Evolutionary conservation across 2,329 filamentous ascomycete species (phyloP), one percentile per base, ranked within the genome.

Genomic region (Fusarium sp.): DNA sequence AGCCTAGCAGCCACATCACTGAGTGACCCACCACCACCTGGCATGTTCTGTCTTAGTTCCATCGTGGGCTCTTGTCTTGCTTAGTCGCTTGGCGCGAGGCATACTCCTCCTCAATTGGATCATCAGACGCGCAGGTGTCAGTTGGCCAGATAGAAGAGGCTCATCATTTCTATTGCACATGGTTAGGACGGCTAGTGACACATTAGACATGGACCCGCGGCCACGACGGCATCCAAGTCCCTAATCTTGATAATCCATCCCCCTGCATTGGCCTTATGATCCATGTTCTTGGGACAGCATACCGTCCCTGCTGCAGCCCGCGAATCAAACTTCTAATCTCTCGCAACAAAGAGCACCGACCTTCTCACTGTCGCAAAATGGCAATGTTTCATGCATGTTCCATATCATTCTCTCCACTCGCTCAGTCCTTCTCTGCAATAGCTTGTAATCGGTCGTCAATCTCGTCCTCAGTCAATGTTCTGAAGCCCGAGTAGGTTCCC

Each of bases 371-470:
- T 65, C 40, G 37, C 44, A 45, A 55, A 58, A 37, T 60, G 34
- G 24, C 57, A 47, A 57, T 58, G 55, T 47, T 63, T 57, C 53
- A 53, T 59, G 40, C 59, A 64, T 72, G 55, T 66, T 64, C 70
- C 56, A 65, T 61, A 64, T 70, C 61, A 52, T 64, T 62, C 59
- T 61, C 57, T 64, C 53, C 64, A 58, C 47, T 76, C 68, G 76
- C 80, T 90, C 88, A 99, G 84, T 99, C 96, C 89, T 98, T 98
- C 87, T 99, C 96, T 63, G 94, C 94, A 81, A 99, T 99, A 60
- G 95, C 94, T 83, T 98, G 94, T 85, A 99, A 89, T 82, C 96
- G 90, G 84, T 98, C 96, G 78, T 99, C 96, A 81, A 99, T 98
- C 88, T 99, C 95, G 37, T 98, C 94, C 83, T 98, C 95, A 30